Conservation (phyloP, 306 rosid species). For the Cicer bijugum region DNA sequence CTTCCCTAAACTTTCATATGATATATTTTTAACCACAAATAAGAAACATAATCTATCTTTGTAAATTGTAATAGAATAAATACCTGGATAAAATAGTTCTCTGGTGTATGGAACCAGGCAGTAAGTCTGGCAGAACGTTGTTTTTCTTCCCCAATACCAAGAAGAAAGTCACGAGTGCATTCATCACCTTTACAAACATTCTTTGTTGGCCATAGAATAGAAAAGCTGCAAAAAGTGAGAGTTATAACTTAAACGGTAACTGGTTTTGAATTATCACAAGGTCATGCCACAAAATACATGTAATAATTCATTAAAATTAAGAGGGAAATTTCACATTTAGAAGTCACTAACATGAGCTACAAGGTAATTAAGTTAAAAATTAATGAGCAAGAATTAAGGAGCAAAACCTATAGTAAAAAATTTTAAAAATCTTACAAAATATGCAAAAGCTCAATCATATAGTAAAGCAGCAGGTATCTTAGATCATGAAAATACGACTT, state of each 20-base stretch:
- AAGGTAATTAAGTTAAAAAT: constrained; percentile 16
- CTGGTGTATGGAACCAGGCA: constrained; percentile 90
- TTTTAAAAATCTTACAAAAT: constrained; percentile 10
- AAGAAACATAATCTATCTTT: constrained; percentile 40
- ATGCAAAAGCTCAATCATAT: constrained; percentile 25
- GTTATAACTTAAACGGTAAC: constrained; percentile 13
- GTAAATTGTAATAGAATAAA: constrained; percentile 38
- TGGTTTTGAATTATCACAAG: constrained; percentile 21
- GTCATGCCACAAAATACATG: constrained; percentile 26
- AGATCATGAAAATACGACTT: constrained; percentile 32
- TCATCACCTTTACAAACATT: constrained; percentile 70
- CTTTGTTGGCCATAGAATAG: constrained; percentile 79
- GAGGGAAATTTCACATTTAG: not conserved
- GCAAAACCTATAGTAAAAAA: constrained; percentile 7
- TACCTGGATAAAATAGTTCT: constrained; percentile 81
- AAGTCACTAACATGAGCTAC: constrained; percentile 13
- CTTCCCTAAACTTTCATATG: not conserved
- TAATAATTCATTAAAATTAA: not conserved
- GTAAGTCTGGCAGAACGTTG: constrained; percentile 93
- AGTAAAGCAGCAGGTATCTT: constrained; percentile 23
- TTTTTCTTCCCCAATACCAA: constrained; percentile 87
- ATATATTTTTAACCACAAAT: constrained; percentile 30
- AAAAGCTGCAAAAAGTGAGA: constrained; percentile 63
- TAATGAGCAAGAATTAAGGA: constrained; percentile 7
- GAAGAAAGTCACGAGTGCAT: constrained; percentile 89